These are phyloP conservation scores for Amylocarpus encephaloides DNA, from an alignment of 2,329 filamentous ascomycete species.

Conservation along the genomic window DNA sequence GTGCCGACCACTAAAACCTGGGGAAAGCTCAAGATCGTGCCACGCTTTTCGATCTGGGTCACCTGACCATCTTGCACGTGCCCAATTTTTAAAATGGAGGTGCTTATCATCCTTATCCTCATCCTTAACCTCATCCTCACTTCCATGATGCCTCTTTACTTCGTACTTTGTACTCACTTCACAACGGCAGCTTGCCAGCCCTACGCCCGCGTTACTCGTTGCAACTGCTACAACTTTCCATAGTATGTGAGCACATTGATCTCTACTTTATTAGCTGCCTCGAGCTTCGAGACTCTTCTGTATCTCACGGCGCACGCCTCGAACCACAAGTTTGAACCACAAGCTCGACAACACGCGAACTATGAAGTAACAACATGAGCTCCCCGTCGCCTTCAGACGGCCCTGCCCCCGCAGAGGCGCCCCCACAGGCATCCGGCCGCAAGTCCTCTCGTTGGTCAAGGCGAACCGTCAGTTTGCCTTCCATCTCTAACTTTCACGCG, in stretches of 20 bases:
- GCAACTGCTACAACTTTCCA: no score
- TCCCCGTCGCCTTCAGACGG: conserved; percentile 26
- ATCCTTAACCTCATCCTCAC: neutral
- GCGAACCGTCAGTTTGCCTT: conserved; percentile 22
- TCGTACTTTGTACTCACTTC: no score
- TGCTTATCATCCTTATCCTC: neutral
- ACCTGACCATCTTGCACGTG: neutral
- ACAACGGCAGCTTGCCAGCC: no score
- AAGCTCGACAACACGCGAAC: no score
- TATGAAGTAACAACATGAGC: conserved; percentile 21
- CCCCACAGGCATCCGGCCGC: conserved; percentile 19
- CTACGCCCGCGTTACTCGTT: no score
- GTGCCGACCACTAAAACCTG: neutral
- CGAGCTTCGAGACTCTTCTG: no score
- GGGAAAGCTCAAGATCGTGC: neutral
- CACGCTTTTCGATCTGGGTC: neutral
- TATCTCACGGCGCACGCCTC: no score
- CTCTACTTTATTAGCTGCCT: no score
- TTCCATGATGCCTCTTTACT: no score
- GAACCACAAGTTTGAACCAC: no score
- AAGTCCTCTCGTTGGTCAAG: conserved; percentile 20
- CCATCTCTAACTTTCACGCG: neutral
- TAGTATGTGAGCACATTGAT: no score
- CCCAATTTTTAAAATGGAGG: neutral
- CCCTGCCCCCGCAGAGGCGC: conserved; percentile 20